Base-by-base conservation (phyloP, 352 stramenopile species). In the Pythium chondricola region DNA sequence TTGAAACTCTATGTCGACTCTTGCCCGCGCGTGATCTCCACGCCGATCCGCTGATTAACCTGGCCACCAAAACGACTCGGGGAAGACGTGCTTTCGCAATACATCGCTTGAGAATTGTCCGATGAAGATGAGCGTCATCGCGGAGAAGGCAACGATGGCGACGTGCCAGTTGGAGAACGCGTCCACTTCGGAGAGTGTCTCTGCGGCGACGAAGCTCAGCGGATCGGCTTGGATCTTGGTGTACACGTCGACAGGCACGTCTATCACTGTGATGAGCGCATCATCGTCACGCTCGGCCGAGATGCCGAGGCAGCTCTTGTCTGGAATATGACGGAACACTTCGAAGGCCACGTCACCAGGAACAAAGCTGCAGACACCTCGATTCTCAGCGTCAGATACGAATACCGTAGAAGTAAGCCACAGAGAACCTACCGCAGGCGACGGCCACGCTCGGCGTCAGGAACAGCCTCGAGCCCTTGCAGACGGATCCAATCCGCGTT, bases 111-210 rank as follows among this genome's bases (percentile, higher is more conserved):
- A 78, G 47, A 85, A 80, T 65, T 93, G 82, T 36, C 79, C 82
- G 40, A 90, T 84, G 42, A 88, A 93, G 55, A 90, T 89, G 18
- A 93, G 64, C 18, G 74, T 85, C 79, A 91, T 93, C 5, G 79
- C 73, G 35, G 71, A 68, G 42, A 93, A 93, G 8, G 71, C 75
- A 27, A 88, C 78, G 14, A 83, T 53, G 14, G 72, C 76, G 17
- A 90, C 49, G 38, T 90, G 75, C 79, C 77, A 89, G 50, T 78
- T 75, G 21, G 82, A 89, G 59, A 89, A 90, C n/a, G 81, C 79
- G 24, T 91, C 77, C 21, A 91, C 59, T 35, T 78, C 84, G 43
- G 77, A 88, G 37, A 94, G 64, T 41, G 81, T 91, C 60, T 92
- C 83, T 33, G 80, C 78, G 35, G 82, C 83, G 25, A 94, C 80